A percentile compares a stretch with the other conserved stretches of the same genome.
Conservation (phyloP, 306 rosid genomes). For the Glycyrrhiza uralensis region DNA sequence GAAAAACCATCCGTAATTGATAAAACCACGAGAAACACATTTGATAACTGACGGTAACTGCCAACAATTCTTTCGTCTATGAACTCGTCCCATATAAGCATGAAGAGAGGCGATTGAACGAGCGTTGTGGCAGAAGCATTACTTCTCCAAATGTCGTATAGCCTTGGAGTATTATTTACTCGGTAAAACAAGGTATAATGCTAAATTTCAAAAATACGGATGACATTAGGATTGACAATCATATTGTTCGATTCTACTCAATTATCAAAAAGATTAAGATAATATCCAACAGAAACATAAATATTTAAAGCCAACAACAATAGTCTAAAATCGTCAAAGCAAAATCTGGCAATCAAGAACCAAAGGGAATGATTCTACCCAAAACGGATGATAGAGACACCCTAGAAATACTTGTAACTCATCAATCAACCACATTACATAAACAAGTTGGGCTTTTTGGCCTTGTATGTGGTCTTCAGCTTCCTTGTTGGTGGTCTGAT, state of each 20-base stretch:
- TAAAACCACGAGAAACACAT: no score
- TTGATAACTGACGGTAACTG: no score
- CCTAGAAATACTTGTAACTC: constrained; percentile 3
- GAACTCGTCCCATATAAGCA: no score
- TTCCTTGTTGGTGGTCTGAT: constrained; percentile 81
- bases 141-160: neutral
- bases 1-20: no score
- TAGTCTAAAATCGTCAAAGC: constrained; percentile 7
- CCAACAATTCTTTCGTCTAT: no score
- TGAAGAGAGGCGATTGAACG: no score
- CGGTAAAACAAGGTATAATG: neutral
- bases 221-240: neutral
- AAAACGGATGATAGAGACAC: neutral
- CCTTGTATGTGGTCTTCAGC: constrained; percentile 93
- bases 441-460: constrained; percentile 79
- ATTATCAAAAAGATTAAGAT: neutral
- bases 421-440: constrained; percentile 47
- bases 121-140: neutral
- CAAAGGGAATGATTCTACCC: constrained; percentile 7
- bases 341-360: constrained; percentile 21
- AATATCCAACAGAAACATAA: constrained; percentile 20
- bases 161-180: no score
- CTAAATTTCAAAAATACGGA: neutral
- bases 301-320: neutral
- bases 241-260: constrained; percentile 24